Evolutionary conservation across 2,329 filamentous ascomycete genomes (phyloP), one percentile per base, ranked within the genome.

Genomic region (Cladosporium oxysporum): DNA sequence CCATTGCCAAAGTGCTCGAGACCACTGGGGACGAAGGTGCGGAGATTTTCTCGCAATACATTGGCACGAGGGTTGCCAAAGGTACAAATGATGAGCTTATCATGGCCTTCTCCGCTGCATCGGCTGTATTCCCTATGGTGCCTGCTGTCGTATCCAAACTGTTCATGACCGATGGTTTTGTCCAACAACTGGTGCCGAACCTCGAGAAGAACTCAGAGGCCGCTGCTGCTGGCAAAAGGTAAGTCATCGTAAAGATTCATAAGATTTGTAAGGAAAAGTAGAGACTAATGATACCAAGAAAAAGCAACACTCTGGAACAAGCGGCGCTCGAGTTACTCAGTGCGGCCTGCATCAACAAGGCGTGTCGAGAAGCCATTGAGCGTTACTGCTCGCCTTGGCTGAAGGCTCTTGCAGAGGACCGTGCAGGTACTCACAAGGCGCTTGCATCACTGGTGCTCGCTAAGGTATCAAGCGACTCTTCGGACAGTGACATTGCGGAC

Each of bases 21-120:
- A 88, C 89, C 31, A 88, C 91, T 3, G 87, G 88, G 62, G 87
- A 93, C 14, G 84, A 86, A 7, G 92, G 92, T 3, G 85, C 89
- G 70, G 64, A 66, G 29, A 66, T 72, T n/a, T 86, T 97, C 59
- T 86, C 87, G 5, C 85, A 85, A 5, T 94, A 95, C 76, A 91
- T 97, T 76, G 88, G 88, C 63, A 82, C 86, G 18, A 88, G 90
- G 62, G 83, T 96, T 18, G 81, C 85, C 70, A 88, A 90, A 69
- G 89, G 89, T 62, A 94, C 90, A 28, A 91, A 93, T 69, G 93
- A 97, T 73, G 92, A 96, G 77, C 87, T 96, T 70, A 92, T 97
- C 64, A 84, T 95, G 59, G 93, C 93, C 6, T 98, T 97, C 77
- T 98, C 93, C 62, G 93, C 93, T n/a, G 92, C 93, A 6, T 88